phyloP scores from a whole-genome alignment of 805 yeast genomes.

The Spathaspora gorwiae region DNA sequence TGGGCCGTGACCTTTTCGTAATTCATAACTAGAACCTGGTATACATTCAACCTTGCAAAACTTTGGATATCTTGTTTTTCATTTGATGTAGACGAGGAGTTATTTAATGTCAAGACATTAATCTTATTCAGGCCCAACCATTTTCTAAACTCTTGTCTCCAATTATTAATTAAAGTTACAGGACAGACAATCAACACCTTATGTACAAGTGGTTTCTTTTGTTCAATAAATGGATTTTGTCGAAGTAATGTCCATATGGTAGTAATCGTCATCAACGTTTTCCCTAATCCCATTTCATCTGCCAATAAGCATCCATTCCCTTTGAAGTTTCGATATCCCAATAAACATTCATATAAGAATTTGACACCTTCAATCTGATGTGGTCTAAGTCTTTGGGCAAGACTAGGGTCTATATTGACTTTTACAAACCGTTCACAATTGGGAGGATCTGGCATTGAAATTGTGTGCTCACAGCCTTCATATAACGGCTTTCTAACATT shows the following conservation, averaged over 20 bases:
- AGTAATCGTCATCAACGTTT: conserved; percentile 78
- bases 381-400: conserved; percentile 56
- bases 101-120: conserved; percentile 60
- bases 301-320: conserved; percentile 79
- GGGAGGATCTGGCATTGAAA: conserved; percentile 5
- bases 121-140: conserved; percentile 72
- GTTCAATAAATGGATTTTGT: conserved; percentile 46
- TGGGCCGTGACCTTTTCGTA: conserved; percentile 73
- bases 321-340: conserved; percentile 54
- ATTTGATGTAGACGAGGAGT: conserved; percentile 35
- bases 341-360: conserved; percentile 77
- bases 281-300: conserved; percentile 89
- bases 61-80: conserved; percentile 55
- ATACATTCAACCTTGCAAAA: conserved; percentile 64
- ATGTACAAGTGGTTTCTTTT: conserved; percentile 35
- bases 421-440: neutral
- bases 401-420: conserved; percentile 42
- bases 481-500: conserved; percentile 1
- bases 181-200: conserved; percentile 86
- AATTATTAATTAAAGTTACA: conserved; percentile 79
- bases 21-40: conserved; percentile 80
- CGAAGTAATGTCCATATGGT: conserved; percentile 77
- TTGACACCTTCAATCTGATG: conserved; percentile 85
- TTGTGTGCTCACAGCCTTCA: conserved; percentile 3
- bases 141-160: conserved; percentile 84